A percentile compares a stretch with the other conserved stretches of the same genome.
Conservation (phyloP, 78 protist species). For the Acrasis kona region DNA sequence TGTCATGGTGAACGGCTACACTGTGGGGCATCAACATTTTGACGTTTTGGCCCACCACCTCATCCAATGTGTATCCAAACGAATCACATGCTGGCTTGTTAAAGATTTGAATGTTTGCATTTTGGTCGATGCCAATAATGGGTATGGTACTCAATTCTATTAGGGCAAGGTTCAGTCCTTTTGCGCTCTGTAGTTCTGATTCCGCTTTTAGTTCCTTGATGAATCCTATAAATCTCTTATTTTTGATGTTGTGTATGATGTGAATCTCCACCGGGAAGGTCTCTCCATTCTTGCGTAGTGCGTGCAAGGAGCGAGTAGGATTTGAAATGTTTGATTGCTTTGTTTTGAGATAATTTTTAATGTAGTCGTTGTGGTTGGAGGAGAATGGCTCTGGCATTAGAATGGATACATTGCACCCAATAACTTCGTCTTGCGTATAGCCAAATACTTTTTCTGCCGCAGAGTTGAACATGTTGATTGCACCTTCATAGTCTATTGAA, state of each 20-base stretch:
- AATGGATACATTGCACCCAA: conserved; percentile 3
- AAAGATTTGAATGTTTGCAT: neutral
- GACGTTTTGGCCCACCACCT: conserved; percentile 28
- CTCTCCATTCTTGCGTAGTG: conserved; percentile 7
- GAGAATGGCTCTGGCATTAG: conserved; percentile 5
- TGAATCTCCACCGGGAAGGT: neutral
- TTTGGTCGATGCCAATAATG: neutral
- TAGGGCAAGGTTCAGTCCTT: neutral
- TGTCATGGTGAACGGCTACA: conserved; percentile 21
- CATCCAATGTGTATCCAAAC: conserved; percentile 25
- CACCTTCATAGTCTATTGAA: neutral
- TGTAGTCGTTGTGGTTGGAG: conserved; percentile 6
- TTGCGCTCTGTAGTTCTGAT: neutral
- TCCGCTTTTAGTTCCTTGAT: neutral
- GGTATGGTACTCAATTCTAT: neutral
- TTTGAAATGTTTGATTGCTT: neutral
- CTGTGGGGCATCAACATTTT: conserved; percentile 4
- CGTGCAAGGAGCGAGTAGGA: neutral
- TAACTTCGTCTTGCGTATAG: neutral
- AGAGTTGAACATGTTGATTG: neutral
- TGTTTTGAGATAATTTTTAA: neutral
- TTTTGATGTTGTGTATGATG: neutral
- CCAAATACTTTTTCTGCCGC: conserved; percentile 14
- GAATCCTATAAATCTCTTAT: neutral
- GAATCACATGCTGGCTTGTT: neutral